Base-by-base conservation (phyloP, 805 yeast genomes). In the Saccharomycopsis schoenii region DNA sequence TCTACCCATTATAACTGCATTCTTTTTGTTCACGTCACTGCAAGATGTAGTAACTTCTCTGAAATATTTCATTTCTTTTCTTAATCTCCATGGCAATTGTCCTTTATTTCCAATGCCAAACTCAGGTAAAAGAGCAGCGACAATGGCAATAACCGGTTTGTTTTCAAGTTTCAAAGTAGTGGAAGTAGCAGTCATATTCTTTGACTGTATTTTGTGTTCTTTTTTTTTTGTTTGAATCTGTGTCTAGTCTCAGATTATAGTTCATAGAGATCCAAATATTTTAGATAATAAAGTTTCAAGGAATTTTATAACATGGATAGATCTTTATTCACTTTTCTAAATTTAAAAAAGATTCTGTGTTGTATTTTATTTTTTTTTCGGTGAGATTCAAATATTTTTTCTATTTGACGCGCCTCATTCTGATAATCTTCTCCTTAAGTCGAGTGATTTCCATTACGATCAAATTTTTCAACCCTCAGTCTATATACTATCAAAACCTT, bases 1-100 rank as follows among this genome's bases (percentile, higher is more conserved):
- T 62, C 97, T 80, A 14, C 99, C 99, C 99, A 94, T 94, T 2
- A 94, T 79, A 14, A 94, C 98, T 0, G 89, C 96, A 69, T 90
- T 89, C 63, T 72, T 74, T 0, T 62, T 61, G 2, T 69, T 70
- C 1, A 64, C 60, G 17, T 43, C 56, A 2, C n/a, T 47, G 12
- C 17, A 21, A 34, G 77, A 71, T 2, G 84, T 73, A 0, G 99
- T 94, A 15, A 89, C 85, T 61, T 83, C 81, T 64, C 82, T 80
- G 76, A 94, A 94, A 70, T 84, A 94, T 69, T 83, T 83, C 87
- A 94, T 89, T 71, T 94, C 99, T 58, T 85, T 78, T 60, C 83
- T 78, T 36, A 94, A 77, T 56, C 86, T 78, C 99, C 99, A 94
- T 2, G 99, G 98, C 61, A 94, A 75, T 58, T 79, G 73, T 1